phyloP scores from a whole-genome alignment of 495 filamentous ascomycete species.

The Xylaria flabelliformis region DNA sequence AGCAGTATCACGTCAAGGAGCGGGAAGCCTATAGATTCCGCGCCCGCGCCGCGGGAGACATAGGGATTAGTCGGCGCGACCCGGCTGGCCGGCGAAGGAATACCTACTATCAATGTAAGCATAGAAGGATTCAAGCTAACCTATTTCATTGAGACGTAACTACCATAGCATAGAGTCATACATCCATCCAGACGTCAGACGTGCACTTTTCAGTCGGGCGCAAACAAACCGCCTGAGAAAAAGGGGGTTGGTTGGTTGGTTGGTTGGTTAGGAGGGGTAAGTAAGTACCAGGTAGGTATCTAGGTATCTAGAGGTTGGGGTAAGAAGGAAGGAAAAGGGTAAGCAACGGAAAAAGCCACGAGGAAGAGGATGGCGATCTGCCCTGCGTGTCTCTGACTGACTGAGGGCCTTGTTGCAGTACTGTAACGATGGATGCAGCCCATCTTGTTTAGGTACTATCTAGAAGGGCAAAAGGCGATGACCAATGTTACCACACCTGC shows the following conservation, averaged over 20 bases:
- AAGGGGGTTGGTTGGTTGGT: neutral
- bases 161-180: neutral
- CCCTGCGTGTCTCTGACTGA: conserved; percentile 3
- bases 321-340: no score
- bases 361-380: conserved; percentile 19
- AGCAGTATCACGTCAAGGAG: neutral
- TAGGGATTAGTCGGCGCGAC: neutral
- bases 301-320: neutral
- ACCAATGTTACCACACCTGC: conserved; percentile 18
- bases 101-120: neutral
- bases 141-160: neutral
- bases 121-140: neutral
- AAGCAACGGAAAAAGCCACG: conserved; percentile 16
- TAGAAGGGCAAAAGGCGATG: conserved; percentile 6
- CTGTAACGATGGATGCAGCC: conserved; percentile 11
- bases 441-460: neutral
- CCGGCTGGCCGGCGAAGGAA: neutral
- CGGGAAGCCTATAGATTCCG: conserved; percentile 8
- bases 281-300: no score
- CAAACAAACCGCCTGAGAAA: neutral
- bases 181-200: neutral
- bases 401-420: neutral
- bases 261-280: neutral
- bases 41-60: neutral
- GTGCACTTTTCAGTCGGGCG: neutral